Evolutionary conservation across 2,329 filamentous ascomycete genomes (phyloP), one percentile per base, ranked within the genome.

Genomic region (Pseudocercospora macadamiae): DNA sequence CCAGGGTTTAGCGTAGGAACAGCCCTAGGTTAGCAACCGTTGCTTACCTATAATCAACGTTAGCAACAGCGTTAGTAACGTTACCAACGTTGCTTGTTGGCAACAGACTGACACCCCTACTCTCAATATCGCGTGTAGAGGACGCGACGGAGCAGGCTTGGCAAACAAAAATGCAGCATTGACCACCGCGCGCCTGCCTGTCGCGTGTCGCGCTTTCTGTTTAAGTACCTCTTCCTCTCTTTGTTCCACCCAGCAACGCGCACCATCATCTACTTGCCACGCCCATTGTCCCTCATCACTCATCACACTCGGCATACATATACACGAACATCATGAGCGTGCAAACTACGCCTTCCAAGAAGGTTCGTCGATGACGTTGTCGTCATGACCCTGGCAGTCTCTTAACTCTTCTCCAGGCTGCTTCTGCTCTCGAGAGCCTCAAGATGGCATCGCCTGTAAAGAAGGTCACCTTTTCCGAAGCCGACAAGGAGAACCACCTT

Each of bases 381-480:
- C 66, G 65, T 64, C 64, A 62, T 70, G 69, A 73, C 64, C 69
- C 71, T 70, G 74, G 69, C 69, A 64, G 64, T 65, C 62, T 75
- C 76, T n/a, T 77, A 70, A 79, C 72, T 64, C 59, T 59, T 45
- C 49, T 51, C 47, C 74, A 97, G 93, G 89, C 89, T 81, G 90
- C 92, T 71, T 88, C 90, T 72, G 91, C 87, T 70, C 89, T 97
- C 73, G 88, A 95, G 77, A 86, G 86, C 69, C 84, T 97, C 76
- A 96, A 93, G 80, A 96, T 97, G 86, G 90, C 96, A 69, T 95
- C 91, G 1, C 92, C 93, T 45, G 80, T 89, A 65, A 96, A 96
- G 88, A 96, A 96, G 84, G 85, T 95, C 67, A 83, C 89, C 80
- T 91, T 96, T 75, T 53, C 63, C n/a, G 74, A 80, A 55, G 82